phyloP scores from a whole-genome alignment of 305 asterid genomes.

The Solanum chacoense region DNA sequence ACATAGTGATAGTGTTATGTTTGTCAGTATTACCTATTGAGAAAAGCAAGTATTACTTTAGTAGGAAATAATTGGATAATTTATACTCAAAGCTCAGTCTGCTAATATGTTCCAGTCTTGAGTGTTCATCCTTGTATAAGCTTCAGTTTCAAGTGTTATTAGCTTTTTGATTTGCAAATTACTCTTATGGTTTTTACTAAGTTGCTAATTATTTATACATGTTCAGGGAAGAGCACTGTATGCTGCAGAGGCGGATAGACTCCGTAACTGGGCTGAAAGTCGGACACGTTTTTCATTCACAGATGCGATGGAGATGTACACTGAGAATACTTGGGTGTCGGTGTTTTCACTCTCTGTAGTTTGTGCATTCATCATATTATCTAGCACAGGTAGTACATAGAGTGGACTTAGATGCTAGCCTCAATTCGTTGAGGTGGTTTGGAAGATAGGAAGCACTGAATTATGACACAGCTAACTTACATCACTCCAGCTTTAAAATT shows the following conservation, averaged over 20 bases:
- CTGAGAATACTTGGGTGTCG: slow-evolving; percentile 91
- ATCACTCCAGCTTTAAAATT: not conserved
- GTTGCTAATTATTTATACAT: not conserved
- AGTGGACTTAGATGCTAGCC: slow-evolving; percentile 18
- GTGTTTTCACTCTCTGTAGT: slow-evolving; percentile 90
- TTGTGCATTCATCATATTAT: slow-evolving; percentile 86
- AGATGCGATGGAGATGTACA: slow-evolving; percentile 95
- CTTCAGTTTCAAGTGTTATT: not conserved
- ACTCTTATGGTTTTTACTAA: not conserved
- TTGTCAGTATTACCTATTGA: not conserved
- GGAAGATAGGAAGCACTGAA: not conserved
- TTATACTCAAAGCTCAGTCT: not conserved
- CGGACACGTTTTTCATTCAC: slow-evolving; percentile 84
- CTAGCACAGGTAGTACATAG: slow-evolving; percentile 55
- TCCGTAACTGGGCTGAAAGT: slow-evolving; percentile 95
- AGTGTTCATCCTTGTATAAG: not conserved
- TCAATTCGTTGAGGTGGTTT: not conserved
- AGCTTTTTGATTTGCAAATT: not conserved
- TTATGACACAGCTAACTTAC: not conserved
- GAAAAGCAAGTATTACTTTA: not conserved
- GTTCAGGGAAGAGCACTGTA: slow-evolving; percentile 91
- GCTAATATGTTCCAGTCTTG: not conserved
- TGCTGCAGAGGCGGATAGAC: slow-evolving; percentile 94
- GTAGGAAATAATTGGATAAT: not conserved
- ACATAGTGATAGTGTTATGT: not conserved